These are phyloP conservation scores for Thelonectria rubi DNA, from an alignment of 2,329 filamentous ascomycete genomes.

Conservation along the genomic window DNA sequence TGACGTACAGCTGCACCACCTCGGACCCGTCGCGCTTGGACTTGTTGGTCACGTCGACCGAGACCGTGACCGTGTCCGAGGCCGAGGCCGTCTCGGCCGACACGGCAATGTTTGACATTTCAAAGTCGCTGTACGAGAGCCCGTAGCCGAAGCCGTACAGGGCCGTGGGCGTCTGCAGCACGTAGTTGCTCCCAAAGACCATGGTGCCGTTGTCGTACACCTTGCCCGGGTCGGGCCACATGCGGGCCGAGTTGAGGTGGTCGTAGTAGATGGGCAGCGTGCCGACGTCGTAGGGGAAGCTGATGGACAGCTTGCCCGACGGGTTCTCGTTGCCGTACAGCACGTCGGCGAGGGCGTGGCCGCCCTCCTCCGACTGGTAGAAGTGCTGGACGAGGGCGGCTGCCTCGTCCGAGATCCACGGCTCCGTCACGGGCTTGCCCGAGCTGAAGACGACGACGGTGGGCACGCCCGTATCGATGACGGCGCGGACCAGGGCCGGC, in stretches of 20 bases:
- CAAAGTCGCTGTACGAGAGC: slow-evolving; percentile 70
- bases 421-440: slow-evolving; percentile 77
- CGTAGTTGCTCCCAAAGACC: slow-evolving; percentile 71
- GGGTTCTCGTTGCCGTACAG: slow-evolving; percentile 72
- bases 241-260: slow-evolving; percentile 72
- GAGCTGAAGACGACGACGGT: slow-evolving; percentile 74
- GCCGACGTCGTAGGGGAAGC: slow-evolving; percentile 73
- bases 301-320: slow-evolving; percentile 71
- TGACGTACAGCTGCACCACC: slow-evolving; percentile 74
- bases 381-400: slow-evolving; percentile 77
- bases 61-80: slow-evolving; percentile 65
- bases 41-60: slow-evolving; percentile 70
- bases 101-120: slow-evolving; percentile 63
- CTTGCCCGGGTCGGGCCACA: slow-evolving; percentile 61
- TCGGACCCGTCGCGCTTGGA: slow-evolving; percentile 67
- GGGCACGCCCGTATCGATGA: slow-evolving; percentile 73
- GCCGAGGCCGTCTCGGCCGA: slow-evolving; percentile 57
- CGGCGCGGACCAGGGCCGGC: slow-evolving; percentile 70
- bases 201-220: slow-evolving; percentile 67
- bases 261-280: slow-evolving; percentile 77
- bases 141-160: slow-evolving; percentile 74
- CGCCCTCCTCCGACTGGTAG: slow-evolving; percentile 76
- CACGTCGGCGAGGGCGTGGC: slow-evolving; percentile 71
- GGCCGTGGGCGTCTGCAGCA: slow-evolving; percentile 66
- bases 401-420: slow-evolving; percentile 74